Conservation (phyloP, 2,329 filamentous ascomycete genomes). For the Diaporthe citrichinensis region DNA sequence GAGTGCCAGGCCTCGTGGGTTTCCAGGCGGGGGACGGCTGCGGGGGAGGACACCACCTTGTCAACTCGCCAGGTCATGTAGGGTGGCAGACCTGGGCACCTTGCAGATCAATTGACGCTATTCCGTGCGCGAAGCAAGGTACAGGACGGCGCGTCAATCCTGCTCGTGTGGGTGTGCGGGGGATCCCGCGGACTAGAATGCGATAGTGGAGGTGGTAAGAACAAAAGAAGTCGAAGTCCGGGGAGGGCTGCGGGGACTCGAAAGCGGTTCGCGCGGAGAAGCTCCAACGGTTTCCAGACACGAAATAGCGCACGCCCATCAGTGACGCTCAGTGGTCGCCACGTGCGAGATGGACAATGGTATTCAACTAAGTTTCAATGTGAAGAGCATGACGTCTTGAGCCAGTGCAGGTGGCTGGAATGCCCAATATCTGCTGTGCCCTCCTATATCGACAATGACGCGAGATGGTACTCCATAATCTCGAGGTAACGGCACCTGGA, state of each 20-base stretch:
- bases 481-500: not conserved
- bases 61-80: slow-evolving; percentile 9
- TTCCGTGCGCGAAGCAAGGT: slow-evolving; percentile 27
- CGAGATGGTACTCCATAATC: not conserved
- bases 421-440: not conserved
- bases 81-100: slow-evolving; percentile 25
- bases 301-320: slow-evolving; percentile 5
- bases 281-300: not conserved
- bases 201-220: not conserved
- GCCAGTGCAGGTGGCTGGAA: not conserved
- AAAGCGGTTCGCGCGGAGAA: slow-evolving; percentile 1
- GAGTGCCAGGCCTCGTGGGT: not conserved
- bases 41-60: slow-evolving; percentile 28
- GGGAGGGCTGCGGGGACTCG: not conserved
- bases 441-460: not conserved
- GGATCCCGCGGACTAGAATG: slow-evolving; percentile 21
- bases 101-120: slow-evolving; percentile 22
- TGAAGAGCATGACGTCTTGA: slow-evolving; percentile 15
- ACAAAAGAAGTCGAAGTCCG: not conserved
- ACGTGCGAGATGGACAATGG: slow-evolving; percentile 19
- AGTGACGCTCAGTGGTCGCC: not conserved
- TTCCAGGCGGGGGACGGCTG: slow-evolving; percentile 32
- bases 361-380: not conserved
- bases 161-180: slow-evolving; percentile 7
- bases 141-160: slow-evolving; percentile 6